Evolutionary conservation across 1,284 basidiomycete genomes (phyloP).

Genomic region (Neotropicomus parvogracilis): DNA sequence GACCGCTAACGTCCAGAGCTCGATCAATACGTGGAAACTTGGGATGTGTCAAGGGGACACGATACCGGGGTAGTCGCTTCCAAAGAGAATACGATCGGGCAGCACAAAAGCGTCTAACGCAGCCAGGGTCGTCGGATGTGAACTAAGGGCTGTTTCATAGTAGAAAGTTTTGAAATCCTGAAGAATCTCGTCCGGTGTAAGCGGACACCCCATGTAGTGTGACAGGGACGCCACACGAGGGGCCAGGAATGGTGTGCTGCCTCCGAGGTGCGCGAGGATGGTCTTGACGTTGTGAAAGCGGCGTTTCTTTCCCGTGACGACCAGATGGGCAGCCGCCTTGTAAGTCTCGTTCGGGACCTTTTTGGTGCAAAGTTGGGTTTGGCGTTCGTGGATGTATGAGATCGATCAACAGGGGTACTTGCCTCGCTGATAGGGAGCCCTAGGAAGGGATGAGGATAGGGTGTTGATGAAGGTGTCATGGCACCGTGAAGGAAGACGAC

Average conservation of each 20-base stretch:
- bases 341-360: conserved; percentile 76
- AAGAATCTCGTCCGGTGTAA: conserved; percentile 58
- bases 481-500: conserved; percentile 69
- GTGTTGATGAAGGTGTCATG: conserved; percentile 59
- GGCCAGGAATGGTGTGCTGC: conserved; percentile 56
- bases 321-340: conserved; percentile 72
- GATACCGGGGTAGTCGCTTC: conserved; percentile 71
- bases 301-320: conserved; percentile 64
- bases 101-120: conserved; percentile 48
- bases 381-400: neutral
- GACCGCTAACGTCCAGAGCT: conserved; percentile 44
- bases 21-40: conserved; percentile 3
- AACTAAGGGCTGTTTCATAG: conserved; percentile 65
- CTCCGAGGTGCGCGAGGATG: conserved; percentile 68
- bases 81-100: conserved; percentile 53
- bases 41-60: neutral
- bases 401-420: conserved; percentile 18
- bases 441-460: conserved; percentile 56
- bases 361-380: conserved; percentile 18
- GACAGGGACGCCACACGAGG: conserved; percentile 63
- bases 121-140: conserved; percentile 47
- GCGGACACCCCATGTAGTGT: conserved; percentile 59
- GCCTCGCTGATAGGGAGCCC: conserved; percentile 70
- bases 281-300: conserved; percentile 55
- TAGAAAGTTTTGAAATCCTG: conserved; percentile 66